phyloP scores from a whole-genome alignment of 169 alveolate genomes.

The Plasmodium yoelii region DNA sequence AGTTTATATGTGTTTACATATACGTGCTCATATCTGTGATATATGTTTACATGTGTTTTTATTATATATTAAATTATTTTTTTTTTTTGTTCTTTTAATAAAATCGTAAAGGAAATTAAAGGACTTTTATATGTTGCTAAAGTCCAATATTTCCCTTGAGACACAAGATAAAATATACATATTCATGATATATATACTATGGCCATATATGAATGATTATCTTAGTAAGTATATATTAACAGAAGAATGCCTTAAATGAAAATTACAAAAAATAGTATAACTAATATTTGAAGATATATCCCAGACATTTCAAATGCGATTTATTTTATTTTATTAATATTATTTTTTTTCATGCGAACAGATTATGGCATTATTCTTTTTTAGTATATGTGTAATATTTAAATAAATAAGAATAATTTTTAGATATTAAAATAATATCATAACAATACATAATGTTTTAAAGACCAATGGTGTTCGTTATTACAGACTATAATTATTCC shows the following conservation, averaged over 20 bases:
- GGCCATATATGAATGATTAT: no score
- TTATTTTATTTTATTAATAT: background rate
- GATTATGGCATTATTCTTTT: background rate
- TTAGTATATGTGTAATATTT: background rate
- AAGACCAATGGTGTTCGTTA: conserved; percentile 12
- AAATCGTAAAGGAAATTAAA: no score
- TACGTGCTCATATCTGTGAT: background rate
- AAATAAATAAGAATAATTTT: background rate
- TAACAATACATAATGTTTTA: conserved; percentile 14
- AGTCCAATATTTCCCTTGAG: no score
- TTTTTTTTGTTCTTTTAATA: background rate
- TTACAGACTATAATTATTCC: conserved; percentile 1
- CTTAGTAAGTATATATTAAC: no score
- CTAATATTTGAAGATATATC: no score
- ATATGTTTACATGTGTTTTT: conserved; percentile 14
- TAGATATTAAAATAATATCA: background rate
- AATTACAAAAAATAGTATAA: no score
- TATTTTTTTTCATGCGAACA: background rate
- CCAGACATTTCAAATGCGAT: background rate
- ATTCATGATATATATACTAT: no score
- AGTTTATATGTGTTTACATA: conserved; percentile 4
- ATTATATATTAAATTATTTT: background rate
- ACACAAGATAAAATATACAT: no score
- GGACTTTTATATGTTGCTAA: no score
- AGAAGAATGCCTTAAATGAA: no score